Evolutionary conservation across 1,284 basidiomycete genomes (phyloP), one percentile per base, ranked within the genome.

Genomic region (Anthracocystis walkeri): DNA sequence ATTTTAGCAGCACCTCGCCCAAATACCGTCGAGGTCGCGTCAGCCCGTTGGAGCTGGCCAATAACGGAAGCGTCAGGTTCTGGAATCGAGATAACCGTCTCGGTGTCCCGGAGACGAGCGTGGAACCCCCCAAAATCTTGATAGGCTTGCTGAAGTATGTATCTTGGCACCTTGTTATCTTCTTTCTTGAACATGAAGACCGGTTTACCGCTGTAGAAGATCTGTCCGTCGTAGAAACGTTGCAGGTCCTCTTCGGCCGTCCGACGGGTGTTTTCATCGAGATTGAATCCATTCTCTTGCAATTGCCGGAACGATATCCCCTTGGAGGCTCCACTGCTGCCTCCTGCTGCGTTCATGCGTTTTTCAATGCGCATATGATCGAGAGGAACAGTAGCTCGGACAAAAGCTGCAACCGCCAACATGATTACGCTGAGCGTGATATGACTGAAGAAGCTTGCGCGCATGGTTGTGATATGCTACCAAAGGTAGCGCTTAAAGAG

Each of bases 111-210:
- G 29, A 29, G 29, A 20, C 45, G 56, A 18, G 38, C 56, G 38
- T 58, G 56, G 11, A 58, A 58, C 1, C 56, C 56, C 12, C 38
- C 46, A 23, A 58, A 58, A 16, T 58, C 46, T n/a, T 23, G 18
- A 7, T 31, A 7, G 3, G 56, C 56, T 41, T 58, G 56, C 7
- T 23, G 35, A 10, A 50, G 48, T 18, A 21, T 10, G 7, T 3
- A 8, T n/a, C n/a, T n/a, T n/a, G n/a, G n/a, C n/a, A 29, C 8
- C 29, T 11, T 12, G 31, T 5, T n/a, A 21, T 2, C 21, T 10
- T 41, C 35, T 27, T 14, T 31, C 18, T 18, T 42, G 46, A 58
- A 41, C 8, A 11, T 23, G 33, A 21, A 57, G 33, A 57, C 14
- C 23, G 55, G 55, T 18, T 29, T 48, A 23, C 45, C 55, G 55